Percentiles rank a stretch among this genome's conserved stretches.
Conservation (phyloP, 1,284 basidiomycete genomes). For the Leucoagaricus sp. region DNA sequence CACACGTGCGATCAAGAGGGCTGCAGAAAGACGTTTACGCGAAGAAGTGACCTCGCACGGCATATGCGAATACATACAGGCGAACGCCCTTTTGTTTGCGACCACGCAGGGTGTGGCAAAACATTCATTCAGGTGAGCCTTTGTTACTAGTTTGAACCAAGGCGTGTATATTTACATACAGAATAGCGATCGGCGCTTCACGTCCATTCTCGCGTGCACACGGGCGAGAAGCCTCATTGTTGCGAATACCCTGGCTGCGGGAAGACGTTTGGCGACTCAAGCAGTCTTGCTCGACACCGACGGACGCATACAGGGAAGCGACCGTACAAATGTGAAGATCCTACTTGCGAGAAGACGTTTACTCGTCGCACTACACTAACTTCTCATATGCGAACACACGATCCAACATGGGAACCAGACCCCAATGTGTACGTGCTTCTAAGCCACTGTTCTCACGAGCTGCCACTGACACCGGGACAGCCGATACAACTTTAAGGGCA, state of each 20-base stretch:
- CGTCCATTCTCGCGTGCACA: conserved; percentile 85
- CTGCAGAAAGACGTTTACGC: conserved; percentile 75
- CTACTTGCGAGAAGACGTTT: conserved; percentile 82
- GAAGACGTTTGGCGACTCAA: conserved; percentile 86
- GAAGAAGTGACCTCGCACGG: conserved; percentile 73
- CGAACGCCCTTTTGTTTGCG: conserved; percentile 80
- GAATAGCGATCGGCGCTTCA: conserved; percentile 79
- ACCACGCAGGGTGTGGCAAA: conserved; percentile 74
- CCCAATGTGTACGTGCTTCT: conserved; percentile 68
- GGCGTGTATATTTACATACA: conserved; percentile 19
- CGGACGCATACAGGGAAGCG: conserved; percentile 84
- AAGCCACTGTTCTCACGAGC: conserved; percentile 1
- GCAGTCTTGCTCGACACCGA: conserved; percentile 85
- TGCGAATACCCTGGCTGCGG: conserved; percentile 86
- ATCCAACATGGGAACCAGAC: conserved; percentile 79
- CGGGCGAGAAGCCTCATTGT: conserved; percentile 86
- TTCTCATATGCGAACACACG: conserved; percentile 81
- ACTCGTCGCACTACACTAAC: conserved; percentile 80
- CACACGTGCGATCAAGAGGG: conserved; percentile 64
- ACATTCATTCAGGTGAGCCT: conserved; percentile 77
- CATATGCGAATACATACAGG: conserved; percentile 90
- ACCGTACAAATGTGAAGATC: conserved; percentile 80
- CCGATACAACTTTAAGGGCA: conserved; percentile 75
- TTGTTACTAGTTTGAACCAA: conserved; percentile 18
- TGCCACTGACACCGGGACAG: conserved; percentile 36